Base-by-base conservation (phyloP, 1,284 basidiomycete species). In the Cryptococcus floricola region DNA sequence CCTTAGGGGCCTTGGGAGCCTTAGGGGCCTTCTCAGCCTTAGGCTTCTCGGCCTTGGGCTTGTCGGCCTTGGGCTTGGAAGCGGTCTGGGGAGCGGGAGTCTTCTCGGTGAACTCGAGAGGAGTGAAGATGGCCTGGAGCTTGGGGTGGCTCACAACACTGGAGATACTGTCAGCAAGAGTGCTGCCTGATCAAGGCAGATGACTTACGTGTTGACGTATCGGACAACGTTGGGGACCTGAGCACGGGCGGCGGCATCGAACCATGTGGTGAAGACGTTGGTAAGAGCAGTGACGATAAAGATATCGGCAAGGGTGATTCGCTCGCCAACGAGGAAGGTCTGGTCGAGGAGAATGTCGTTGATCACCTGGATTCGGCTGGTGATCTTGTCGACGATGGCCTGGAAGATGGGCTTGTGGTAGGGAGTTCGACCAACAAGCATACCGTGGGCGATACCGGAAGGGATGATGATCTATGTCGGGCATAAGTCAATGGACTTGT, bases 291-390 rank as follows among this genome's bases (percentile, higher is more conserved):
- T 76, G 44, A 87, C 90, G 63, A 91, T 65, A 66, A 80, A 78
- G 77, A 98, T 78, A 73, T 98, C 95, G 64, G 93, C 95, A 52
- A 95, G 82, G 59, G 93, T 91, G 81, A 98, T 87, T 68, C 94
- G 90, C 77, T 98, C 91, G 69, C 87, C 87, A 55, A 93, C 92
- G 68, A 97, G 83, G 85, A 87, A 98, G 53, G 95, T 98, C 71
- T 84, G 85, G 60, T 84, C 81, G 57, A 82, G 76, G 70, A 98
- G 85, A 79, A 89, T 82, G 50, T 80, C 77, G 71, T 98, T 84
- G 62, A 98, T 81, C 64, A 83, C 50, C 42, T 62, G 50, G 41
- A 77, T 62, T 54, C 71, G 67, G 45, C 48, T 42, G 43, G 60
- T 51, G 52, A 73, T 48, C 58, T 62, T 62, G 50, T 64, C 57